Conservation (phyloP, 108 stramenopile genomes). For the Cyclotella baltica region DNA sequence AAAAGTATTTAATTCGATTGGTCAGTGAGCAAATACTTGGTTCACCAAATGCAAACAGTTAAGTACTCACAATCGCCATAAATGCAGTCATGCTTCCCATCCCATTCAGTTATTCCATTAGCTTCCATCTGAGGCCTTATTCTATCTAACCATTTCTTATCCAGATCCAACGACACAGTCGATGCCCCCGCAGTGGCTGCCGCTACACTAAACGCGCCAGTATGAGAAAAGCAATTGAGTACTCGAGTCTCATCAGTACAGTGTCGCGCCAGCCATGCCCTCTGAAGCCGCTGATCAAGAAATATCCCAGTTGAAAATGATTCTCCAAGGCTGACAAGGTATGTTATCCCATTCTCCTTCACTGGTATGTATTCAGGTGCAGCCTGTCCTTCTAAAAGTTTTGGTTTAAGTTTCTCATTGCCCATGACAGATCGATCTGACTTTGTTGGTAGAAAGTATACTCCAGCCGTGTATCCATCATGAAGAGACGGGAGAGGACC, state of each 20-base stretch:
- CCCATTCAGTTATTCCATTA: conserved; percentile 76
- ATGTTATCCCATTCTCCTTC: conserved; percentile 77
- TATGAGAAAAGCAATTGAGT: conserved; percentile 87
- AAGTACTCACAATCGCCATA: conserved; percentile 81
- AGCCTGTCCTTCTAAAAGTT: conserved; percentile 72
- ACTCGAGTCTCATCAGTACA: conserved; percentile 74
- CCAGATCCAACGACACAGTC: conserved; percentile 81
- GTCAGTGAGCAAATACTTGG: neutral
- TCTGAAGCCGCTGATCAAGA: conserved; percentile 79
- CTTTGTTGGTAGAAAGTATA: conserved; percentile 72
- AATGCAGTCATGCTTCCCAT: conserved; percentile 80
- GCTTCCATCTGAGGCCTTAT: conserved; percentile 77
- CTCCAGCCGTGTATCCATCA: conserved; percentile 81
- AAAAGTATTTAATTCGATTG: neutral
- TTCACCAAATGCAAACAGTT: neutral
- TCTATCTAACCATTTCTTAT: conserved; percentile 86
- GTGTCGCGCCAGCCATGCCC: conserved; percentile 74
- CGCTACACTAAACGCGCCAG: conserved; percentile 83
- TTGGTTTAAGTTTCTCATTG: conserved; percentile 54
- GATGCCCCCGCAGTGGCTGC: conserved; percentile 73
- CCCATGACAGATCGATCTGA: conserved; percentile 76
- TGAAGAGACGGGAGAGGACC: conserved; percentile 86
- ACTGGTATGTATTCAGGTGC: conserved; percentile 71
- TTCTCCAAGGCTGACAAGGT: conserved; percentile 71
- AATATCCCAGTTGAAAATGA: conserved; percentile 89